Conservation (phyloP, 2,329 filamentous ascomycete species). For the Lecanosticta acicola region DNA sequence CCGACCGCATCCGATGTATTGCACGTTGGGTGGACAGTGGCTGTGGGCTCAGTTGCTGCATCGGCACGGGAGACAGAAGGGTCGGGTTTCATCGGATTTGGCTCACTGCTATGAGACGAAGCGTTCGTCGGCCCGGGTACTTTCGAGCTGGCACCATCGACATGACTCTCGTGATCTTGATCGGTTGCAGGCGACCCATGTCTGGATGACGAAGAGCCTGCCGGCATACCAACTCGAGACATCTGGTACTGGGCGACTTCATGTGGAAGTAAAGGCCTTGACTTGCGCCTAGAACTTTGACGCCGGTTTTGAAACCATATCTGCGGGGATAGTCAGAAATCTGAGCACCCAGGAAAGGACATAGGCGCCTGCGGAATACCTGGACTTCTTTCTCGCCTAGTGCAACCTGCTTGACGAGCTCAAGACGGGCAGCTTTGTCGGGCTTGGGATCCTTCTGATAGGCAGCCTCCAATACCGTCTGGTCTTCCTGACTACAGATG, state of each 20-base stretch:
- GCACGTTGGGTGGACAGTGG: too few species aligned
- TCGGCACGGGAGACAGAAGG: too few species aligned
- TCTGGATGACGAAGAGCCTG: background rate
- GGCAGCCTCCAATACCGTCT: constrained; percentile 78
- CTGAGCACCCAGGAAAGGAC: background rate
- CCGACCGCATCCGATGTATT: too few species aligned
- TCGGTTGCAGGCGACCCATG: background rate
- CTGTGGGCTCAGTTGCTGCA: too few species aligned
- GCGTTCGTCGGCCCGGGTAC: too few species aligned
- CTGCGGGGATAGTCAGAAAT: constrained; percentile 42
- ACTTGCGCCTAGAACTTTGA: constrained; percentile 87
- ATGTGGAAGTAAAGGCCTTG: constrained; percentile 71
- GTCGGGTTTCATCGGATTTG: background rate
- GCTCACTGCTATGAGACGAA: too few species aligned
- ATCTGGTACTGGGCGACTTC: constrained; percentile 53
- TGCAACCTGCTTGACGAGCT: constrained; percentile 77
- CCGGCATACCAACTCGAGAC: constrained; percentile 17
- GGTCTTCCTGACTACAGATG: constrained; percentile 70
- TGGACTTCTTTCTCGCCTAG: constrained; percentile 95
- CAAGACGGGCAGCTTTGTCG: constrained; percentile 78
- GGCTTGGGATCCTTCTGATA: constrained; percentile 83
- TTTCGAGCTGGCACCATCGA: too few species aligned
- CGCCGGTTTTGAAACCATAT: constrained; percentile 97
- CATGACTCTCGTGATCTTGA: background rate
- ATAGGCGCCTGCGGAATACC: constrained; percentile 48